Evolutionary conservation across 1,139 yeast genomes (phyloP).

Genomic region (Sugiyamaella castrensis): DNA sequence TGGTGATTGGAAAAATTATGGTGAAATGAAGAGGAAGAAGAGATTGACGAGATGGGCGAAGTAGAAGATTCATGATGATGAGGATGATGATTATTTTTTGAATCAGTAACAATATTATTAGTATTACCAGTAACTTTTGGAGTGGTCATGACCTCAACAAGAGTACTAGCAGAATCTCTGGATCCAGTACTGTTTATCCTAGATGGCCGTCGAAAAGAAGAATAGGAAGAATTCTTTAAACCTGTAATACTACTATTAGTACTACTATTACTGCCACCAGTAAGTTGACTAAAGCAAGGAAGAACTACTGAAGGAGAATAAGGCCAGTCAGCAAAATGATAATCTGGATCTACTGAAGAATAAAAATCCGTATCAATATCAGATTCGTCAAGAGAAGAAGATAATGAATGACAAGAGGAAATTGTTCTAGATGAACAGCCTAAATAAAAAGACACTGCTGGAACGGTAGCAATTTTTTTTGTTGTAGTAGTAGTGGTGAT

Average conservation of each 20-base stretch:
- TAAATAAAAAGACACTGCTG: constrained; percentile 14
- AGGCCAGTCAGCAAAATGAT: constrained; percentile 9
- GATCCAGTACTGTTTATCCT: background rate
- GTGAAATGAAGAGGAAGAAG: background rate
- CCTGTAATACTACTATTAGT: background rate
- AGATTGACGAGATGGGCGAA: background rate
- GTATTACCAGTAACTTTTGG: background rate
- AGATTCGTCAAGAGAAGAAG: constrained; percentile 7
- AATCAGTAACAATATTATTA: constrained; percentile 7
- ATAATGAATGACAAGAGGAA: constrained; percentile 8
- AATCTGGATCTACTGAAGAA: constrained; percentile 18
- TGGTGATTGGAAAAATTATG: background rate
- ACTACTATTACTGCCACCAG: background rate
- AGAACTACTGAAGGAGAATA: background rate
- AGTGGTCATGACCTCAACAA: constrained; percentile 9
- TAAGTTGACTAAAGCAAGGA: constrained; percentile 8
- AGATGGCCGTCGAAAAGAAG: no score
- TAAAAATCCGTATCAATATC: constrained; percentile 18
- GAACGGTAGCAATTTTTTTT: no score
- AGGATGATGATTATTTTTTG: background rate
- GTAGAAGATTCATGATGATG: no score
- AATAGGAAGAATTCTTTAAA: background rate
- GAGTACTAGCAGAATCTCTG: constrained; percentile 10
- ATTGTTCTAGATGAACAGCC: constrained; percentile 17
- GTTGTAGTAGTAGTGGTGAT: no score